Base-by-base conservation (phyloP, 257 asterid genomes). In the Knoxia roxburghii region DNA sequence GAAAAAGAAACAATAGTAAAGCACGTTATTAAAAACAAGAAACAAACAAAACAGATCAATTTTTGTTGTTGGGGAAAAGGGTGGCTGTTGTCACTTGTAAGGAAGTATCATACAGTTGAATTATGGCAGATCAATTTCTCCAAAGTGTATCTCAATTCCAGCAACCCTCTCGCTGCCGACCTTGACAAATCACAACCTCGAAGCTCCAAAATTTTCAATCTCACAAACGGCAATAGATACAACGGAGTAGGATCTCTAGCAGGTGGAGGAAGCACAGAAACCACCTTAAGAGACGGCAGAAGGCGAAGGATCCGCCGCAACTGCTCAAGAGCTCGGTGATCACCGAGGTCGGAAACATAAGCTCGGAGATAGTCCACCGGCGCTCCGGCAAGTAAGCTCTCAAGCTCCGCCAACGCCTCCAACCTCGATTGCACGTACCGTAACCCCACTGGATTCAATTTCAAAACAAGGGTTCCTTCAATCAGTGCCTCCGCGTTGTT, bases 351-450 rank as follows among this genome's bases (percentile, higher is more conserved):
- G n/a, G 96, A 88, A 49, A 90, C 86, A 66, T 93, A 93, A 2
- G 99, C 99, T 35, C 99, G 90, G 73, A 93, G 75, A 77, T 93
- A 93, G 81, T 93, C 98, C 32, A 93, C 95, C 33, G 98, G 98
- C 62, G 98, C 98, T 39, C 97, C 97, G 61, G 88, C 64, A 40
- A 88, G 72, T 77, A 93, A 80, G 70, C 91, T 80, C 77, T 93
- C 98, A 23, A 93, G 85, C 84, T 89, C 98, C 77, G 79, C 84
- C 65, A 93, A 61, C 27, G 96, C 93, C 68, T 93, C 96, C 18
- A 93, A 84, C 75, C 96, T 77, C 12, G 98, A 93, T 62, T 90
- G 87, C 55, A 93, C 98, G 73, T 89, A 93, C 7, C 91, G 83
- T 68, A 93, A 76, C 20, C 98, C 98, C 5, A 90, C 89, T 2